These are phyloP conservation scores for Eimeria necatrix DNA, from an alignment of 169 alveolate genomes.

Conservation along the genomic window DNA sequence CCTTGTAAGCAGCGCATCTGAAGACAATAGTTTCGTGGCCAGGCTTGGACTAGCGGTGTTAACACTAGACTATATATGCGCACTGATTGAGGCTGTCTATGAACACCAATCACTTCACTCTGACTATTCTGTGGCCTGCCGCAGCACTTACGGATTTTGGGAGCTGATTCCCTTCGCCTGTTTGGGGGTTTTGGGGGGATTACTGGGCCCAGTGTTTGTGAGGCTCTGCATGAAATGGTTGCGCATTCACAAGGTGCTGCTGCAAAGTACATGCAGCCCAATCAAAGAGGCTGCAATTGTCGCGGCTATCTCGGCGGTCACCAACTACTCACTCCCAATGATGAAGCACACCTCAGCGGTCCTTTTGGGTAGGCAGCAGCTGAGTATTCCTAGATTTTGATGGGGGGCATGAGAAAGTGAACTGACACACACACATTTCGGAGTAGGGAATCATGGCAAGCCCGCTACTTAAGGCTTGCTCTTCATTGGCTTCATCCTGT, in stretches of 20 bases:
- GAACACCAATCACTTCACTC: no score
- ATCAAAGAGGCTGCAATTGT: conserved; percentile 60
- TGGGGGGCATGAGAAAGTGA: no score
- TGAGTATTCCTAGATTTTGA: no score
- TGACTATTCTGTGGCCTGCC: neutral
- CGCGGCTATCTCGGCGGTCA: conserved; percentile 62
- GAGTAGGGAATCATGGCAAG: no score
- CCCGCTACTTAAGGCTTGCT: neutral
- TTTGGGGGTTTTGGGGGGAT: conserved; percentile 81
- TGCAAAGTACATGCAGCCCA: conserved; percentile 40
- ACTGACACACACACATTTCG: no score
- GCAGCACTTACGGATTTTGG: conserved; percentile 68
- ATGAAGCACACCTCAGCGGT: conserved; percentile 70
- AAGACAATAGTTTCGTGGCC: neutral
- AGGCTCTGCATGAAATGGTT: conserved; percentile 73
- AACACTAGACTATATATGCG: neutral
- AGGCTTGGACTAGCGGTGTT: neutral
- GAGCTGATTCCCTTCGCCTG: conserved; percentile 77
- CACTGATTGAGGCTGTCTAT: neutral
- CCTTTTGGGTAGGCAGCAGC: conserved; percentile 67
- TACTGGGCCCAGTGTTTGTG: conserved; percentile 81
- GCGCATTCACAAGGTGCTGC: conserved; percentile 23
- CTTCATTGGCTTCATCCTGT: neutral
- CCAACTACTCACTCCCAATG: conserved; percentile 71
- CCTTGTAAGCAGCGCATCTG: conserved; percentile 1